Percentiles rank a stretch among this genome's conserved stretches.
phyloP scores from a whole-genome alignment of 305 asterid species.

The Fraxinus dipetala region DNA sequence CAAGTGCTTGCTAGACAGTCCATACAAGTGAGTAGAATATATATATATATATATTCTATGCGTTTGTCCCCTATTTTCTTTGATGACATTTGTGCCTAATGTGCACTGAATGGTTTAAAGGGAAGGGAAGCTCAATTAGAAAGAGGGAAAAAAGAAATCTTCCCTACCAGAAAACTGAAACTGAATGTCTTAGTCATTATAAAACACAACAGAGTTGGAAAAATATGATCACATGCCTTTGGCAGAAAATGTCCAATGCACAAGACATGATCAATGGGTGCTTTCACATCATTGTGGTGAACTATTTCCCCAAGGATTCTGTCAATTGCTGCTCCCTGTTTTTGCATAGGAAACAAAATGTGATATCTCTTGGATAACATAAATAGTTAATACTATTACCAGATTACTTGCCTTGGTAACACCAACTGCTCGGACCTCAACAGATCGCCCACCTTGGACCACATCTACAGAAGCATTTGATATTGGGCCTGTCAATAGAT shows the following conservation, averaged over 20 bases:
- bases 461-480: conserved; percentile 92
- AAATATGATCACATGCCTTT: conserved; percentile 42
- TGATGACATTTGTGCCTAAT: background rate
- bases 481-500: conserved; percentile 90
- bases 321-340: conserved; percentile 90
- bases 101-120: background rate
- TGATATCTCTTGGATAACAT: background rate
- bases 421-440: conserved; percentile 91
- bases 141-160: background rate
- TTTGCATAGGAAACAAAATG: background rate
- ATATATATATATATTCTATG: background rate
- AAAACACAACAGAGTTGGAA: background rate
- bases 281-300: conserved; percentile 57
- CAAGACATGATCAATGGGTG: conserved; percentile 78
- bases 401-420: conserved; percentile 68
- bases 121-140: background rate
- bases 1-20: background rate
- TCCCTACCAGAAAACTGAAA: background rate
- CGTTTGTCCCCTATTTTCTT: background rate
- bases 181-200: background rate
- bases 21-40: background rate
- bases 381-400: background rate
- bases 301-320: conserved; percentile 81
- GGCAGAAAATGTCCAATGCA: conserved; percentile 83
- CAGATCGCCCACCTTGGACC: conserved; percentile 85